Conservation (phyloP, 495 filamentous ascomycete species). For the Podospora comata region DNA sequence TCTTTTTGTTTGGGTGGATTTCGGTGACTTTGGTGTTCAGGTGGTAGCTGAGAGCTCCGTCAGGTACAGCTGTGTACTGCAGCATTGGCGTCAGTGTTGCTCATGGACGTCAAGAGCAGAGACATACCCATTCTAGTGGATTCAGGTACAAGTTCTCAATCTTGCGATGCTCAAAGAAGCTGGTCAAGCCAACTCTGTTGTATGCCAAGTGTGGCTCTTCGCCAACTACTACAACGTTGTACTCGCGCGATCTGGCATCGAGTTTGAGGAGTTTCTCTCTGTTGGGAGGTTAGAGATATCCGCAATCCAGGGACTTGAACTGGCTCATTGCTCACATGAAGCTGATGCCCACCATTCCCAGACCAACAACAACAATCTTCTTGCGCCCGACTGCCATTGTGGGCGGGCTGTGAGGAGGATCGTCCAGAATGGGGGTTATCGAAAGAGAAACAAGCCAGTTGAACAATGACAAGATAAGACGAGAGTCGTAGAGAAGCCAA, state of each 20-base stretch:
- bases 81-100: background rate
- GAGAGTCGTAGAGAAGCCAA: background rate
- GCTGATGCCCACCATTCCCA: conserved; percentile 94
- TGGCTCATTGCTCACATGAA: conserved; percentile 66
- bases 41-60: conserved; percentile 73
- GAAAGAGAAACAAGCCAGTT: background rate
- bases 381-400: conserved; percentile 52
- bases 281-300: background rate
- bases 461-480: background rate
- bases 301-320: background rate
- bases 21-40: conserved; percentile 76
- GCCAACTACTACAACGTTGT: conserved; percentile 85
- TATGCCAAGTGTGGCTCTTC: conserved; percentile 92
- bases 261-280: conserved; percentile 87
- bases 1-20: conserved; percentile 62
- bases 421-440: background rate
- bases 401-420: background rate
- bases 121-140: conserved; percentile 78
- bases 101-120: background rate
- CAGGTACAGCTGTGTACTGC: conserved; percentile 46
- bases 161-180: conserved; percentile 86
- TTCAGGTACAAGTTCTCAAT: conserved; percentile 91
- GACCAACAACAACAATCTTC: conserved; percentile 78
- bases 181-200: conserved; percentile 92
- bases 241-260: conserved; percentile 71